A percentile compares a stretch with the other conserved stretches of the same genome.
phyloP scores from a whole-genome alignment of 768 basidiomycete species.

The Boletus patriciae region DNA sequence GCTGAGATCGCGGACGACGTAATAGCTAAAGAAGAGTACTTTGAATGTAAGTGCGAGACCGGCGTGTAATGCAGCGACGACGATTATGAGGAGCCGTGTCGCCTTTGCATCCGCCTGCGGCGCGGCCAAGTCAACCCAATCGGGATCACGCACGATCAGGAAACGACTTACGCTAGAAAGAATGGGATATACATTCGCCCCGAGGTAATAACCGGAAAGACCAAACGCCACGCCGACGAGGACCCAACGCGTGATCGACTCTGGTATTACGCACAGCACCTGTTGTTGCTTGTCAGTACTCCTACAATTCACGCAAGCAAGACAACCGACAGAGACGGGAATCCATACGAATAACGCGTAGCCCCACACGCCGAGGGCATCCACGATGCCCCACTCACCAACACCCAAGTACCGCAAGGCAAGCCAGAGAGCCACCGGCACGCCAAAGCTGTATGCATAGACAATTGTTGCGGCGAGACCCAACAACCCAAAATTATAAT shows the following conservation, averaged over 20 bases:
- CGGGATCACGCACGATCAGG: background rate
- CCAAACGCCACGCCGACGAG: conserved; percentile 71
- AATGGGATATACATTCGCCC: conserved; percentile 84
- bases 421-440: conserved; percentile 84
- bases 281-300: conserved; percentile 29
- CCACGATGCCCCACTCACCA: conserved; percentile 85
- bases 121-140: background rate
- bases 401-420: conserved; percentile 83
- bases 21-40: conserved; percentile 62
- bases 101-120: conserved; percentile 82
- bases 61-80: conserved; percentile 72
- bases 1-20: conserved; percentile 43
- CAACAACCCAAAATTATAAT: conserved; percentile 85
- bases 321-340: conserved; percentile 67
- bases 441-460: conserved; percentile 81
- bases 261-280: conserved; percentile 85
- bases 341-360: conserved; percentile 88
- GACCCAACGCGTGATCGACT: conserved; percentile 79
- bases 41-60: conserved; percentile 86
- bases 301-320: background rate
- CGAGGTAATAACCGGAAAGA: conserved; percentile 86
- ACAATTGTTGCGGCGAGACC: conserved; percentile 81
- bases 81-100: conserved; percentile 77
- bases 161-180: conserved; percentile 66
- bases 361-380: conserved; percentile 79